phyloP scores from a whole-genome alignment of 106 monocot genomes.

The Chionographis japonica region DNA sequence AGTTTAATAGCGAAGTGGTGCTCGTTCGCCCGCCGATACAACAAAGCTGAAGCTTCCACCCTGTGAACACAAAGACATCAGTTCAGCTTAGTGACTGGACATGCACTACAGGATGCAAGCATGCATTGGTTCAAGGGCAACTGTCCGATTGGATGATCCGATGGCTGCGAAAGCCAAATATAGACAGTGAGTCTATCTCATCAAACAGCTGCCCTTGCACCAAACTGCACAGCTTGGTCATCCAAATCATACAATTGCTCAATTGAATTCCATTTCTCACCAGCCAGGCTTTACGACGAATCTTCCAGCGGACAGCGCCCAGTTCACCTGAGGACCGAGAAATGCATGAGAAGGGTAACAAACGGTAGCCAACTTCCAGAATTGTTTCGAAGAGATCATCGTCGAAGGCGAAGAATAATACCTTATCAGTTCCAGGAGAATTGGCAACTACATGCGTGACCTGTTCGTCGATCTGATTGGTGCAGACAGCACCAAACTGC shows the following conservation, averaged over 20 bases:
- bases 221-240: too few species aligned
- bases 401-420: constrained; percentile 9
- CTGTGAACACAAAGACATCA: constrained; percentile 28
- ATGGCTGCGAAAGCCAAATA: too few species aligned
- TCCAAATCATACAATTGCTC: neutral
- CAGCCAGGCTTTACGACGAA: constrained; percentile 91
- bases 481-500: constrained; percentile 94
- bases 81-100: too few species aligned
- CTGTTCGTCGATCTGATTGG: constrained; percentile 75
- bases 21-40: constrained; percentile 84
- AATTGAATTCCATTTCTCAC: constrained; percentile 39
- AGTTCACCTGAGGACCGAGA: constrained; percentile 61
- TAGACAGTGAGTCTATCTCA: too few species aligned
- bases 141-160: too few species aligned
- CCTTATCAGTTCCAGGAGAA: constrained; percentile 94
- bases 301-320: constrained; percentile 83
- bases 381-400: neutral
- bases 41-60: constrained; percentile 92
- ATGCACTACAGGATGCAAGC: too few species aligned
- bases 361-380: neutral
- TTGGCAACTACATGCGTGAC: constrained; percentile 97
- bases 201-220: too few species aligned
- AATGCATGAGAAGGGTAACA: neutral
- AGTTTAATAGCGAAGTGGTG: constrained; percentile 69
- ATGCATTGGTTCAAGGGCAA: too few species aligned